Base-by-base conservation (phyloP, 73 alveolate species). In the Paramecium tetraurelia region DNA sequence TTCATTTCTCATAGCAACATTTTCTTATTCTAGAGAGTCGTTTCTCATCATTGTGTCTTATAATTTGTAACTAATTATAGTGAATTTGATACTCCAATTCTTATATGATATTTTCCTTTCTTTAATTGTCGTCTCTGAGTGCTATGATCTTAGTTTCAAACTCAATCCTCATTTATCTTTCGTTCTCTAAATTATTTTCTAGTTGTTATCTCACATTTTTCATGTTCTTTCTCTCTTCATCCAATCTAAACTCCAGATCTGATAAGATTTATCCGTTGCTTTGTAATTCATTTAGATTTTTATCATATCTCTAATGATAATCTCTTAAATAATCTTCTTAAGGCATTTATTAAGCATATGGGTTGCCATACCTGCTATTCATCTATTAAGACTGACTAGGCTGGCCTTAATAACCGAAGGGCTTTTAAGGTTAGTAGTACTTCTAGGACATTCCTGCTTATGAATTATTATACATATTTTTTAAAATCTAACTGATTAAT, bases 201-300 rank as follows among this genome's bases (percentile, higher is more conserved):
- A 80, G 11, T 48, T 80, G 38, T 46, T 41, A 20, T 80, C 90
- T 41, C 7, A 46, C 46, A 43, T 80, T 41, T 46, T 80, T 80
- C 46, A 43, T 80, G 10, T 80, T 44, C 21, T 80, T 80, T 43
- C 90, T 80, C 14, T 80, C 77, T 44, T 80, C 75, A 80, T 80
- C 90, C 20, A 80, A 80, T 14, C 57, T 41, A 44, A 44, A 80
- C 48, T 80, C 90, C 0, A 80, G 46, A 1, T 21, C 72, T 11
- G 48, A 43, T 24, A 80, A 44, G 10, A 7, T 18, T 18, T 72
- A 14, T 20, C 59, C 59, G 40, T 72, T 33, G 33, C 4, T 72
- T 72, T 33, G 29, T 12, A 40, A 16, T 9, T 72, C 59, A 72
- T 72, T n/a, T 35, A 72, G 59, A 35, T 31, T 12, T 12, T 14